phyloP scores from a whole-genome alignment of 2,329 filamentous ascomycete genomes.

The Teratosphaeria zuluensis region DNA sequence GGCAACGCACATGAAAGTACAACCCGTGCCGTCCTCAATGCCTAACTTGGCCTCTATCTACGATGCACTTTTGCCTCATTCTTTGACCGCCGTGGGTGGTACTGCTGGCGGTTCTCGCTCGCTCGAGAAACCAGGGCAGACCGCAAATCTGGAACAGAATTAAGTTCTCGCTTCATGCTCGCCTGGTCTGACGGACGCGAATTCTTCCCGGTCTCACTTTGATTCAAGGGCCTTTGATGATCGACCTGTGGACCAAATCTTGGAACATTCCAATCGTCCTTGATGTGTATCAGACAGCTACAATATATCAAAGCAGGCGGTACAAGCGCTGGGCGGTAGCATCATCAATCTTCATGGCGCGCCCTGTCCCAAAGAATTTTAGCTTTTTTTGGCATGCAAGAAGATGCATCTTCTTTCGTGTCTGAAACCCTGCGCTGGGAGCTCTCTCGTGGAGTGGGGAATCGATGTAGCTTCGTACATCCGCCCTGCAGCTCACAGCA shows the following conservation, averaged over 20 bases:
- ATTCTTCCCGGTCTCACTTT: background rate
- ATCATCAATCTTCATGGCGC: background rate
- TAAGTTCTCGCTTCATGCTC: background rate
- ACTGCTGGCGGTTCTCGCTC: background rate
- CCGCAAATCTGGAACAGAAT: background rate
- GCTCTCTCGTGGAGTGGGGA: background rate
- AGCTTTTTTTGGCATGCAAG: background rate
- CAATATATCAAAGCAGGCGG: background rate
- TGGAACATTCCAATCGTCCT: background rate
- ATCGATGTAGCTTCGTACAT: background rate
- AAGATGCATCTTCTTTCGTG: background rate
- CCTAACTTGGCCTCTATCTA: background rate
- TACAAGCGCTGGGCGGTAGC: background rate
- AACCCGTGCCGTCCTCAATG: background rate
- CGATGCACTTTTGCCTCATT: background rate
- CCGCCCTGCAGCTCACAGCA: background rate
- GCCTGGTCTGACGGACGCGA: background rate
- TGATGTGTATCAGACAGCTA: background rate
- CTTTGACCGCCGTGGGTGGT: background rate
- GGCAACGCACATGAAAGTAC: background rate
- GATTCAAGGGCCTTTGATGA: background rate
- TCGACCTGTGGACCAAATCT: background rate
- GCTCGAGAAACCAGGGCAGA: background rate
- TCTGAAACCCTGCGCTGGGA: background rate
- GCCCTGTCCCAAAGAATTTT: background rate